A percentile compares a stretch with the other conserved stretches of the same genome.
Conservation (phyloP, 495 filamentous ascomycete genomes). For the Penicillium paxilli region DNA sequence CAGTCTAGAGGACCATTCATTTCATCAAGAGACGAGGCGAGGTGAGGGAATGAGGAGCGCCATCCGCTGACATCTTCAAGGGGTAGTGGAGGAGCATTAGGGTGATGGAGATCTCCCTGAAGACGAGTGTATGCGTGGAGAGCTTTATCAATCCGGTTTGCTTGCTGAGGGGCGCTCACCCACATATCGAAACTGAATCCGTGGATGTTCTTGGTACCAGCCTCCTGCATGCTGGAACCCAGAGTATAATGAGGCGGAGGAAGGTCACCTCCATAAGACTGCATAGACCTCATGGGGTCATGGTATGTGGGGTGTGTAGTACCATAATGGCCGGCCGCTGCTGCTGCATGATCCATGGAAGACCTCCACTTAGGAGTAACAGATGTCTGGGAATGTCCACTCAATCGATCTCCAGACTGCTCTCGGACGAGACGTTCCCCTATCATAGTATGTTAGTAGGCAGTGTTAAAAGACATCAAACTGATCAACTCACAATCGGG, state of each 20-base stretch:
- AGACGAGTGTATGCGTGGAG: conserved; percentile 53
- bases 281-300: conserved; percentile 35
- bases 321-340: conserved; percentile 35
- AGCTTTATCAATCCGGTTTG: conserved; percentile 40
- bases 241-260: conserved; percentile 39
- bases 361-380: conserved; percentile 37
- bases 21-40: conserved; percentile 39
- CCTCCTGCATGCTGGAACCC: conserved; percentile 36
- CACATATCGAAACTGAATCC: conserved; percentile 54
- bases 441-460: conserved; percentile 1
- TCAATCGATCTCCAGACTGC: conserved; percentile 38
- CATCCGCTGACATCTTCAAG: conserved; percentile 46
- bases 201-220: conserved; percentile 34
- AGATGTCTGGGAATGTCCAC: conserved; percentile 32
- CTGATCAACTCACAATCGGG: conserved; percentile 44
- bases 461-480: background rate
- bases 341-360: conserved; percentile 39
- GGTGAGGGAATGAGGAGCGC: conserved; percentile 46
- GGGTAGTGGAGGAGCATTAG: conserved; percentile 35
- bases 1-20: conserved; percentile 36
- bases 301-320: conserved; percentile 31
- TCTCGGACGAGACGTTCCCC: conserved; percentile 49
- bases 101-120: conserved; percentile 42
- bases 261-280: conserved; percentile 38
- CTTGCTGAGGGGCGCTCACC: conserved; percentile 45